Evolutionary conservation across 1,284 basidiomycete genomes (phyloP).

Genomic region (Malassezia restricta): DNA sequence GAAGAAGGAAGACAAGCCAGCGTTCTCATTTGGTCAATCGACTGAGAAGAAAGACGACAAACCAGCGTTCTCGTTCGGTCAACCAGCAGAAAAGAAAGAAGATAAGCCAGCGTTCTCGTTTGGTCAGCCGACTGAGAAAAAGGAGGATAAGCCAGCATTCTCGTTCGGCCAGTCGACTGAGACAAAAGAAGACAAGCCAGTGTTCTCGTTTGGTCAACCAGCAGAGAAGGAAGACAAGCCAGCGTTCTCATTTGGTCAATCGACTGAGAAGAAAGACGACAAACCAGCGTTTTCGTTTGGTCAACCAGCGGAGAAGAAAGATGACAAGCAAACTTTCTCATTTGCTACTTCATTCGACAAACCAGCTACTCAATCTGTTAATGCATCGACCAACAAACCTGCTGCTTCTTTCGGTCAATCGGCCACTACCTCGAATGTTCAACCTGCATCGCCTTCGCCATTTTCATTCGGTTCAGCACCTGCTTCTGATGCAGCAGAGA

Average conservation of each 20-base stretch:
- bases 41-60: conserved; percentile 5
- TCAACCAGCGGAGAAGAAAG: not conserved
- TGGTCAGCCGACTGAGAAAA: conserved; percentile 1
- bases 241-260: not conserved
- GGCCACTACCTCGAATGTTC: not conserved
- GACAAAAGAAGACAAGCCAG: not conserved
- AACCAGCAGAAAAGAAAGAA: not conserved
- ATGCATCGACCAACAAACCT: conserved; percentile 2
- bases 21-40: conserved; percentile 22
- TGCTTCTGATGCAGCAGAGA: not conserved
- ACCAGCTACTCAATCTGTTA: not conserved
- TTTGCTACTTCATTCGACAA: not conserved
- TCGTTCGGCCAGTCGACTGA: not conserved
- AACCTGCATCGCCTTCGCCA: not conserved
- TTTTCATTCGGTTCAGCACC: not conserved
- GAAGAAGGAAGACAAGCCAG: not conserved
- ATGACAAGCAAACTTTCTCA: not conserved
- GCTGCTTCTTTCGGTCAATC: not conserved
- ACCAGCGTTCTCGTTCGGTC: not conserved
- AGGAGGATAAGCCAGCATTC: conserved; percentile 2
- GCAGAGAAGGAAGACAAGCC: not conserved
- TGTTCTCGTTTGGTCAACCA: conserved; percentile 1
- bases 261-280: conserved; percentile 1
- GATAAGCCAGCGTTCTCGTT: conserved; percentile 6
- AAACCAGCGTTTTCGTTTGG: conserved; percentile 10